Evolutionary conservation across 2,329 filamentous ascomycete species (phyloP).

Genomic region (Pseudogymnoascus sp.): DNA sequence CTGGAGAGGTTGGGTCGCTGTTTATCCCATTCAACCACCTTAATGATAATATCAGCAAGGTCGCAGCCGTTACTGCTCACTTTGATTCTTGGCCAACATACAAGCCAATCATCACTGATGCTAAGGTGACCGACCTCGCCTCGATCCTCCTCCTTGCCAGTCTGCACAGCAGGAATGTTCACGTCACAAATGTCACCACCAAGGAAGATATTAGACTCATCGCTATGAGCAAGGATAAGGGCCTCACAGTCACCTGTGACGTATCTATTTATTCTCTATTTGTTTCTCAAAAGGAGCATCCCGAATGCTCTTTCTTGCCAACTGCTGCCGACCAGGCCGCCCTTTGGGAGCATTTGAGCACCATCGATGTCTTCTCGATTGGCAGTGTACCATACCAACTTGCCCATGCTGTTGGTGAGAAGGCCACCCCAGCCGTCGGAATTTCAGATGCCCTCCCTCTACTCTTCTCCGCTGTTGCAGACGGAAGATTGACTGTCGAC

Average conservation of each 20-base stretch:
- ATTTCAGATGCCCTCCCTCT: slow-evolving; percentile 68
- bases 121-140: slow-evolving; percentile 72
- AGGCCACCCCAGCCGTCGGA: slow-evolving; percentile 53
- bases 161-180: slow-evolving; percentile 69
- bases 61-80: slow-evolving; percentile 69
- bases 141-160: slow-evolving; percentile 71
- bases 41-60: slow-evolving; percentile 76
- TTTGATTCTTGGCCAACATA: slow-evolving; percentile 69
- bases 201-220: slow-evolving; percentile 74
- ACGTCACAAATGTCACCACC: slow-evolving; percentile 73
- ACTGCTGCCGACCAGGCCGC: slow-evolving; percentile 61
- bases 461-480: slow-evolving; percentile 66
- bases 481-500: slow-evolving; percentile 65
- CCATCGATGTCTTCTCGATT: slow-evolving; percentile 72
- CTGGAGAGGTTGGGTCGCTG: slow-evolving; percentile 67
- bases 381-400: slow-evolving; percentile 73
- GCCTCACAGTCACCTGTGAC: slow-evolving; percentile 74
- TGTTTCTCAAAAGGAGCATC: slow-evolving; percentile 63
- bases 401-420: slow-evolving; percentile 46
- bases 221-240: slow-evolving; percentile 70
- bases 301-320: slow-evolving; percentile 58
- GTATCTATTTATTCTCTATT: slow-evolving; percentile 75
- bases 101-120: slow-evolving; percentile 76
- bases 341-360: slow-evolving; percentile 64
- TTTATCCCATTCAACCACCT: slow-evolving; percentile 76